Conservation (phyloP, 352 stramenopile species). For the Phytophthora pinifolia region DNA sequence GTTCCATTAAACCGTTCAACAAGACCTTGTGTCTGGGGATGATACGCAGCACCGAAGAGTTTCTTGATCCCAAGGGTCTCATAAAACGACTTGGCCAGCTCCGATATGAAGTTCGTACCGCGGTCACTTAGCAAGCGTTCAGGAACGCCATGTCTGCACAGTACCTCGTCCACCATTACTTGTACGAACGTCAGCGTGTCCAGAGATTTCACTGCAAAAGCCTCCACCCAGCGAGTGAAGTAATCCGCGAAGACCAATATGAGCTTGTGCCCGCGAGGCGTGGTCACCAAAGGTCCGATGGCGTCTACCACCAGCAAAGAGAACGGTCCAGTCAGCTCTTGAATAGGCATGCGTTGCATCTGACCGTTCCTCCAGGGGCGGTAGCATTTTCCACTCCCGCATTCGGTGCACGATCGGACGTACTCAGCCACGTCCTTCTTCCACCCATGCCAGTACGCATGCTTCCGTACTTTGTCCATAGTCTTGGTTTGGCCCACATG, state of each 20-base stretch:
- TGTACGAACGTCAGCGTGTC: neutral
- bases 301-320: neutral
- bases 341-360: conserved; percentile 1
- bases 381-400: neutral
- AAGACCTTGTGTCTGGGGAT: conserved; percentile 1
- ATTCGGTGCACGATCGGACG: neutral
- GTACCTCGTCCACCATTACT: neutral
- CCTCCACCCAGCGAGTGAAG: neutral
- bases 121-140: neutral
- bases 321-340: neutral
- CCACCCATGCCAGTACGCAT: conserved; percentile 1
- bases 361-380: neutral
- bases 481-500: neutral
- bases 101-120: neutral
- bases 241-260: neutral
- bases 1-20: conserved; percentile 2
- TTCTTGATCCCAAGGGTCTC: neutral
- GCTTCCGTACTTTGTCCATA: neutral
- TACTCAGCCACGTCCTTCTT: neutral
- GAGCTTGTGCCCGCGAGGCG: neutral
- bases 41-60: neutral
- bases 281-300: neutral
- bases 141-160: neutral
- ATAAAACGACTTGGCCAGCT: neutral
- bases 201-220: neutral